Base-by-base conservation (phyloP, 2,329 filamentous ascomycete genomes). In the Aspergillus brunneoviolaceus region DNA sequence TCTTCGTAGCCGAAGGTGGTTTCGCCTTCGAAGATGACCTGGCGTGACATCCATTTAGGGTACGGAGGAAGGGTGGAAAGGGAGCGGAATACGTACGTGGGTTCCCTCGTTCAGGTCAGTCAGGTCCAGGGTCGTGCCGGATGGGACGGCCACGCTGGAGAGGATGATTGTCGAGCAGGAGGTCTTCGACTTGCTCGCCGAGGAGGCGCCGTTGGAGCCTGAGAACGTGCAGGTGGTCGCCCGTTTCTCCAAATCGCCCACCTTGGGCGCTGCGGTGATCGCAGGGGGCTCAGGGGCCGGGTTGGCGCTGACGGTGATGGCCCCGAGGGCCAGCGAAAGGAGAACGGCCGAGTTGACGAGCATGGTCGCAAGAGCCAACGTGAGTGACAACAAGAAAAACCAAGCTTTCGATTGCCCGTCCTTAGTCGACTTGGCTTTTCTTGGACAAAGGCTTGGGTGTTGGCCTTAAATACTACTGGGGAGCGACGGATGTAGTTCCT, bases 1-100 rank as follows among this genome's bases (percentile, higher is more conserved):
- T 87, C 83, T 62, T 84, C 77, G 75, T 88, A 89, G 25, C 79
- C 87, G 69, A 87, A 90, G 55, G 83, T 85, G 21, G 87, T 89
- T n/a, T 79, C 85, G 39, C 88, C 88, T 62, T 84, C 74, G 74
- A 90, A 89, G 64, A 83, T 84, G 63, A 89, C 81, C 74, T 78
- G 9, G 54, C 16, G 16, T 31, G 23, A 23, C 23, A 2, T 11
- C 12, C 29, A 16, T 33, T 48, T 49, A 51, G 55, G 0, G 11
- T 12, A 12, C 7, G n/a, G 27, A n/a, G 25, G 11, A 53, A 29
- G 7, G 10, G 27, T 42, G 14, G 47, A 63, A 61, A 29, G 59
- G 5, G 14, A 35, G 45, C 57, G 25, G 42, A 55, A 21, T 45
- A 39, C 62, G 49, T 68, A 79, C 80, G 59, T 73, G 79, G 11